Percentiles rank a stretch among this genome's conserved stretches.
Conservation (phyloP, 2,329 filamentous ascomycete species). For the Phoma sp. region DNA sequence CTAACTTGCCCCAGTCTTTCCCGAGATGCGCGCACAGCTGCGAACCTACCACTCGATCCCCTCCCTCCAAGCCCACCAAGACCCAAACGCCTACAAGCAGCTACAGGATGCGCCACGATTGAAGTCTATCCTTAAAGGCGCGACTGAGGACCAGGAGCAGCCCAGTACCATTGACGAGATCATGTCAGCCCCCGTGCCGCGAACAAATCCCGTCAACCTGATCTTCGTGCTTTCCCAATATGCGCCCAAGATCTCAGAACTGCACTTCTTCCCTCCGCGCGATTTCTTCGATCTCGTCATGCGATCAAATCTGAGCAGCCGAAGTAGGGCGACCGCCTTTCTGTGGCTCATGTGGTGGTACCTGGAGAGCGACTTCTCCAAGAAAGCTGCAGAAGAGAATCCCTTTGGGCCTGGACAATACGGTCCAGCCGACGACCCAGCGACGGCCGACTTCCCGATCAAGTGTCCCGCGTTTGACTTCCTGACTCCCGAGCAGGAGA, state of each 20-base stretch:
- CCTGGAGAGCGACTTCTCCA: constrained; percentile 91
- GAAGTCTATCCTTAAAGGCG: constrained; percentile 96
- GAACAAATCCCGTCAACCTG: constrained; percentile 96
- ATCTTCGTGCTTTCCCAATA: constrained; percentile 93
- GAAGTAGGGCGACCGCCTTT: constrained; percentile 84
- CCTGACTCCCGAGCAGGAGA: constrained; percentile 70
- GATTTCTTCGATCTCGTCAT: constrained; percentile 98
- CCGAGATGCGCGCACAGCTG: constrained; percentile 97
- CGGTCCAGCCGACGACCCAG: constrained; percentile 42
- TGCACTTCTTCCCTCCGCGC: constrained; percentile 82
- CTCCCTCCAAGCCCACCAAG: constrained; percentile 91
- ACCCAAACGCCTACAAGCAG: constrained; percentile 96
- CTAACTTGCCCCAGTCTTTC: constrained; percentile 73
- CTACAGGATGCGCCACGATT: constrained; percentile 93
- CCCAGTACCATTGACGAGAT: constrained; percentile 85
- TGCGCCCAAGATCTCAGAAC: constrained; percentile 87
- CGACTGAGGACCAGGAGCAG: constrained; percentile 88
- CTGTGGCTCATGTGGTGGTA: constrained; percentile 99
- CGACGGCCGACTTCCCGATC: constrained; percentile 55
- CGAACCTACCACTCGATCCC: constrained; percentile 98
- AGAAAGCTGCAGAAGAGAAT: constrained; percentile 85
- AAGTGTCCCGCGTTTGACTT: constrained; percentile 70
- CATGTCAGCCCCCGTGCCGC: constrained; percentile 69
- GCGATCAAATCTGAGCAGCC: constrained; percentile 81
- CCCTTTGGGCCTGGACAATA: constrained; percentile 74